phyloP scores from a whole-genome alignment of 495 filamentous ascomycete species.

The Chaetomium fimeti region DNA sequence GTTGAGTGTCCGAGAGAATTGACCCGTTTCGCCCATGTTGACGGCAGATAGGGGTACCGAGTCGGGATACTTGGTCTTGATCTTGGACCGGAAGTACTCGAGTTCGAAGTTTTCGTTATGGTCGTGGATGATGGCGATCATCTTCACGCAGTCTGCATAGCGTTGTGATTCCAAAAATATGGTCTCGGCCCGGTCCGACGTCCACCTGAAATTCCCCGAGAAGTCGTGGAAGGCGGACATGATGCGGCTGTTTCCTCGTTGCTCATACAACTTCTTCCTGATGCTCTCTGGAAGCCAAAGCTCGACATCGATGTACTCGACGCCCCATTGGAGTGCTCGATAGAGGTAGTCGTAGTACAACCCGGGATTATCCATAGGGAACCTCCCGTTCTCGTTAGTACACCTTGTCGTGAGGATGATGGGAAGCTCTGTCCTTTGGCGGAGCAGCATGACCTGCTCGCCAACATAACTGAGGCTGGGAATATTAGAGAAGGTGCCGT shows the following conservation, averaged over 20 bases:
- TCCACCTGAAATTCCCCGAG: conserved; percentile 78
- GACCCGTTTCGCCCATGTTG: conserved; percentile 82
- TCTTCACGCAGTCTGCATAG: conserved; percentile 82
- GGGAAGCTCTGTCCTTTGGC: conserved; percentile 78
- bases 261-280: conserved; percentile 60
- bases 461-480: conserved; percentile 81
- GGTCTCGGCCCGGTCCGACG: conserved; percentile 62
- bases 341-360: conserved; percentile 74
- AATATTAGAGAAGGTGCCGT: conserved; percentile 56
- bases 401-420: conserved; percentile 85
- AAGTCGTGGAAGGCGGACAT: conserved; percentile 88
- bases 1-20: conserved; percentile 76
- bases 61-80: conserved; percentile 62
- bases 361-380: conserved; percentile 74
- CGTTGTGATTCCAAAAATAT: conserved; percentile 67
- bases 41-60: conserved; percentile 72
- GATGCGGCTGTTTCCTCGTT: conserved; percentile 72
- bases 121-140: conserved; percentile 76
- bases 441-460: conserved; percentile 76
- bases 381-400: conserved; percentile 74
- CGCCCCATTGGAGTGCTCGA: conserved; percentile 79
- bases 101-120: conserved; percentile 83
- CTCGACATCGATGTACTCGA: conserved; percentile 85
- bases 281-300: conserved; percentile 79
- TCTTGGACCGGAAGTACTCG: conserved; percentile 79